A percentile compares a stretch with the other conserved stretches of the same genome.
These are phyloP conservation scores for Aspergillus fijiensis DNA, from an alignment of 2,329 filamentous ascomycete genomes.

Conservation along the genomic window DNA sequence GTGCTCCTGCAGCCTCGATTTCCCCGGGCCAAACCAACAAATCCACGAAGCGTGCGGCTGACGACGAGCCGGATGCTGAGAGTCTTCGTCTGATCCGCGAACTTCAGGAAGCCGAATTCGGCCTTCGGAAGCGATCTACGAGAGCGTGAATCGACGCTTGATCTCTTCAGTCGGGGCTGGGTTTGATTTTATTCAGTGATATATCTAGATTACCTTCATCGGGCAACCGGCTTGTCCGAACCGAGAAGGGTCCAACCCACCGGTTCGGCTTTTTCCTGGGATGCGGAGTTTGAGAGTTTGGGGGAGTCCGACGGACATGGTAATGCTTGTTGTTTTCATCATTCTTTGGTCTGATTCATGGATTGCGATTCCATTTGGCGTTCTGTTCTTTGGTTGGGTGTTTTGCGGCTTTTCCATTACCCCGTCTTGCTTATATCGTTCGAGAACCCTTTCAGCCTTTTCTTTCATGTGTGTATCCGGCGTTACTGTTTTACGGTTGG, in stretches of 20 bases:
- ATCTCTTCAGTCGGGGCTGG: conserved; percentile 1
- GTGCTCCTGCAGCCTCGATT: conserved; percentile 22
- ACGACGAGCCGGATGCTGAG: conserved; percentile 41
- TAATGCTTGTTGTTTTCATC: conserved; percentile 11
- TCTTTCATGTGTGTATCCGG: neutral
- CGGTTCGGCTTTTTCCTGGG: conserved; percentile 13
- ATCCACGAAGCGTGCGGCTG: conserved; percentile 27
- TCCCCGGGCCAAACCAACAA: conserved; percentile 33
- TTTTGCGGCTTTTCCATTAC: neutral
- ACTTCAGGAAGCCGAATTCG: conserved; percentile 48
- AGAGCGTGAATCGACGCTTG: conserved; percentile 14
- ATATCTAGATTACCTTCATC: conserved; percentile 17
- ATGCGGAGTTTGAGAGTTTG: conserved; percentile 19
- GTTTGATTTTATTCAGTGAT: conserved; percentile 8
- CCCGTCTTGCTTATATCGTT: neutral
- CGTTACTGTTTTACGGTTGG: neutral
- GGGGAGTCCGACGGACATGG: conserved; percentile 17
- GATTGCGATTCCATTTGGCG: conserved; percentile 3
- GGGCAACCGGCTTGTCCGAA: conserved; percentile 13
- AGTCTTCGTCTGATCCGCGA: conserved; percentile 47
- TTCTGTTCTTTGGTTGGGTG: conserved; percentile 1
- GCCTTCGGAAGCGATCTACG: conserved; percentile 38
- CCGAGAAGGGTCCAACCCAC: conserved; percentile 5
- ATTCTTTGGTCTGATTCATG: conserved; percentile 2
- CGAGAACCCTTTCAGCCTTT: neutral